A percentile compares a stretch with the other conserved stretches of the same genome.
phyloP scores from a whole-genome alignment of 1,284 basidiomycete species.

The Filobasidium uniguttulatum region DNA sequence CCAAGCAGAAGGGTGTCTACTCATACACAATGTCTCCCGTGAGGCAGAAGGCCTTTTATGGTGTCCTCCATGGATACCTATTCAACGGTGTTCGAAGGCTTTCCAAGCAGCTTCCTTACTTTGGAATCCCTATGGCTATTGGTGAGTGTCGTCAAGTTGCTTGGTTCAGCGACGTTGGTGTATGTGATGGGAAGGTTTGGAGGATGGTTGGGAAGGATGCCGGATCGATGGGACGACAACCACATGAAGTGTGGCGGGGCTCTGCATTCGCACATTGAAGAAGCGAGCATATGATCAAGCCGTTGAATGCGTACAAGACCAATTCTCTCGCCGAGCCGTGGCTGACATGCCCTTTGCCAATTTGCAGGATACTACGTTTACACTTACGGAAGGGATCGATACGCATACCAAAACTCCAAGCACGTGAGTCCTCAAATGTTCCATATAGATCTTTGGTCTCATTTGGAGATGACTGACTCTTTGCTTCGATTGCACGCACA shows the following conservation, averaged over 20 bases:
- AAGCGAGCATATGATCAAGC: not conserved
- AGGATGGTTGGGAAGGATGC: not conserved
- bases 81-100: conserved; percentile 78
- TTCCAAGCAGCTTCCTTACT: conserved; percentile 62
- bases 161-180: too few species aligned
- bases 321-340: too few species aligned
- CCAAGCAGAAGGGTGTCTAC: conserved; percentile 63
- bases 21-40: conserved; percentile 69
- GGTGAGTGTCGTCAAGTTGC: conserved; percentile 45
- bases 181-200: not conserved
- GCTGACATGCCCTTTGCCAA: too few species aligned
- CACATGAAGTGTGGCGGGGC: not conserved
- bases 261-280: not conserved
- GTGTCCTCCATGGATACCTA: conserved; percentile 59
- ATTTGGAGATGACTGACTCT: too few species aligned
- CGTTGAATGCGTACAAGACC: not conserved
- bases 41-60: conserved; percentile 57
- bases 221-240: not conserved
- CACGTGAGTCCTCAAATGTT: conserved; percentile 4
- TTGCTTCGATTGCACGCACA: conserved; percentile 9
- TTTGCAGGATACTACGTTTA: conserved; percentile 63
- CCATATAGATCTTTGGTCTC: not conserved
- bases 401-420: conserved; percentile 36
- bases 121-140: conserved; percentile 57
- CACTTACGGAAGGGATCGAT: conserved; percentile 60